Percentiles rank a stretch among this genome's conserved stretches.
Conservation (phyloP, 306 rosid genomes). For the Cicer chorassanicum region DNA sequence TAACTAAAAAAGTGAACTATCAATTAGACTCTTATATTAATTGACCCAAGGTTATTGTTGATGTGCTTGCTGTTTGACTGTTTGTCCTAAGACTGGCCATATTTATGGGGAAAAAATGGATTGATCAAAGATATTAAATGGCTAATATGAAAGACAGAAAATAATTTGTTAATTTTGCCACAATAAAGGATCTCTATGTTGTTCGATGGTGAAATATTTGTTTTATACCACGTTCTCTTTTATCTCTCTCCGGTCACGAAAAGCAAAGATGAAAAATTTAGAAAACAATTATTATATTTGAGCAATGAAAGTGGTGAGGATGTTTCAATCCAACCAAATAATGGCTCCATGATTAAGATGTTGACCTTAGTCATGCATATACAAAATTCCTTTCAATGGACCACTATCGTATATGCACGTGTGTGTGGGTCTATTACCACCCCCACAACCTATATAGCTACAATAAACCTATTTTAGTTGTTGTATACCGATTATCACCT, state of each 20-base stretch:
- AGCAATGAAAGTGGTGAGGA: conserved; percentile 53
- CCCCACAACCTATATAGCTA: conserved; percentile 33
- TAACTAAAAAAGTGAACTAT: too few species aligned
- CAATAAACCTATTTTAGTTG: not conserved
- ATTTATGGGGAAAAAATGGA: not conserved
- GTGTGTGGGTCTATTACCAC: conserved; percentile 72
- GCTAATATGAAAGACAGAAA: conserved; percentile 47
- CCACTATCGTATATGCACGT: conserved; percentile 69
- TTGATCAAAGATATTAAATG: conserved; percentile 45
- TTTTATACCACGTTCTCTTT: conserved; percentile 48
- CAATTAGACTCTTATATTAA: not conserved
- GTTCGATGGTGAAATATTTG: conserved; percentile 62
- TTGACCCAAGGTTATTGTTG: conserved; percentile 3
- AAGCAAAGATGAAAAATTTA: conserved; percentile 20
- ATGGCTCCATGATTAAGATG: conserved; percentile 75
- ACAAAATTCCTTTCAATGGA: conserved; percentile 79
- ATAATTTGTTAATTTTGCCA: conserved; percentile 35
- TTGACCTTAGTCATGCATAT: conserved; percentile 64
- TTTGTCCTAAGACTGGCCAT: conserved; percentile 1
- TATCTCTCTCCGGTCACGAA: conserved; percentile 42
- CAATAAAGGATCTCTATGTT: conserved; percentile 44
- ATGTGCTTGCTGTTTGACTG: not conserved
- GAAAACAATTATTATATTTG: conserved; percentile 23
- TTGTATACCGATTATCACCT: too few species aligned
- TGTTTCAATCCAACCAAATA: conserved; percentile 63